Base-by-base conservation (phyloP, 1,139 yeast genomes). In the Zygotorulaspora mrakii region DNA sequence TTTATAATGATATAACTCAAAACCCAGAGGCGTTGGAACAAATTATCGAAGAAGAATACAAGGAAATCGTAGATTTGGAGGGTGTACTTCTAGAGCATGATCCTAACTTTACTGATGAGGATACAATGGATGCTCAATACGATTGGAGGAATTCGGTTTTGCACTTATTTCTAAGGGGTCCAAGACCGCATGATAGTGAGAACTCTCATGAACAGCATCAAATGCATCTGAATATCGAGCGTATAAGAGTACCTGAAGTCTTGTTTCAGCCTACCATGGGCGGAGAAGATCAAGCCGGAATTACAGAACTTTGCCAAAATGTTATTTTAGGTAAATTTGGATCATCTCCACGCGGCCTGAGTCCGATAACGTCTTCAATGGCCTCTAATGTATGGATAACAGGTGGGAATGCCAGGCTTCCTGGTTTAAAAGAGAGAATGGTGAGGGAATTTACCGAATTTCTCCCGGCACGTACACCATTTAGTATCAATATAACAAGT, bases 271-370 rank as follows among this genome's bases (percentile, higher is more conserved):
- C 99, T n/a, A 75, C 81, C 10, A 87, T 91, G 49, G 96, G 95
- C 0, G 98, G 98, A 10, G 69, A 88, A 23, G 98, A 94, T 61
- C 97, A 89, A 63, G 95, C 97, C 0, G 97, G 97, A 16, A 70
- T 94, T 9, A 61, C 76, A 13, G 98, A 94, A 62, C 65, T 88
- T 31, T 73, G 81, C 46, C 82, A 81, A 49, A 86, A 81, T 47
- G 71, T 87, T 11, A 57, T 89, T 4, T 57, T 75, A 35, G 75
- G 78, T 39, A 72, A 89, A 51, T 68, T 82, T 35, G 83, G 82
- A 6, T 79, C 79, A 47, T 69, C 75, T 32, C 67, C 75, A 35
- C 54, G 63, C n/a, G 54, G 50, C 12, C 48, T 68, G 14, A 65
- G 69, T 20, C 55, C 55, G 4, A 18, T 28, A 2, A 44, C 55